A percentile compares a stretch with the other conserved stretches of the same genome.
Conservation (phyloP, 768 basidiomycete genomes). For the Collybia sordida region DNA sequence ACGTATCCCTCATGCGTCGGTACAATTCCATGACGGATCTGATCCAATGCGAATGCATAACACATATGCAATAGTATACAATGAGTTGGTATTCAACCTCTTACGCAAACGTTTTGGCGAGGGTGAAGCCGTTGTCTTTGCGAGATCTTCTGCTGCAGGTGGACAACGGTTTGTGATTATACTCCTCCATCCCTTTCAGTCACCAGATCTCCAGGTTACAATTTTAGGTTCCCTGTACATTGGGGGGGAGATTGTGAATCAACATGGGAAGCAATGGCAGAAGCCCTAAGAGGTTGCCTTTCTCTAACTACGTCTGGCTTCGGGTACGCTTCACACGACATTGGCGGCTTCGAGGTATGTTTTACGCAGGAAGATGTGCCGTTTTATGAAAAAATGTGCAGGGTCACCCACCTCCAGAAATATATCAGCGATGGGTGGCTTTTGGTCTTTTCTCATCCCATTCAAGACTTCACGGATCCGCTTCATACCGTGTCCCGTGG, state of each 20-base stretch:
- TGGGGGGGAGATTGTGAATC: slow-evolving; percentile 81
- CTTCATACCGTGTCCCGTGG: slow-evolving; percentile 79
- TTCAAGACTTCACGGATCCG: slow-evolving; percentile 70
- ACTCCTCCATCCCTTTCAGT: not conserved
- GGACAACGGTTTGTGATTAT: slow-evolving; percentile 51
- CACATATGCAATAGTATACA: slow-evolving; percentile 67
- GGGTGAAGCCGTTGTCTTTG: slow-evolving; percentile 69
- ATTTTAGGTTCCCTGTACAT: slow-evolving; percentile 42
- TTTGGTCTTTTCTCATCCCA: slow-evolving; percentile 78
- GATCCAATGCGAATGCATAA: slow-evolving; percentile 75
- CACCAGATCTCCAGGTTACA: not conserved
- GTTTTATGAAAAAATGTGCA: slow-evolving; percentile 16
- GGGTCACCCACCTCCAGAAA: slow-evolving; percentile 66
- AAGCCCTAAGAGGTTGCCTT: slow-evolving; percentile 66
- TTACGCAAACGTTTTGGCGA: slow-evolving; percentile 58
- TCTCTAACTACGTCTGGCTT: slow-evolving; percentile 69
- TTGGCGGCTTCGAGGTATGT: slow-evolving; percentile 71
- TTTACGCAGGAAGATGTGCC: not conserved
- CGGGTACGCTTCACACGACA: slow-evolving; percentile 72
- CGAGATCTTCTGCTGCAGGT: slow-evolving; percentile 65
- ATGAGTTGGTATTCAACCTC: slow-evolving; percentile 65
- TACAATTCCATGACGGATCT: slow-evolving; percentile 64
- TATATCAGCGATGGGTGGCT: slow-evolving; percentile 77
- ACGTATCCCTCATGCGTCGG: slow-evolving; percentile 65
- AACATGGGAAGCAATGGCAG: slow-evolving; percentile 78